Percentiles rank a stretch among this genome's conserved stretches.
Evolutionary conservation across 352 stramenopile genomes (phyloP).

Genomic region (Phytophthora sojae): DNA sequence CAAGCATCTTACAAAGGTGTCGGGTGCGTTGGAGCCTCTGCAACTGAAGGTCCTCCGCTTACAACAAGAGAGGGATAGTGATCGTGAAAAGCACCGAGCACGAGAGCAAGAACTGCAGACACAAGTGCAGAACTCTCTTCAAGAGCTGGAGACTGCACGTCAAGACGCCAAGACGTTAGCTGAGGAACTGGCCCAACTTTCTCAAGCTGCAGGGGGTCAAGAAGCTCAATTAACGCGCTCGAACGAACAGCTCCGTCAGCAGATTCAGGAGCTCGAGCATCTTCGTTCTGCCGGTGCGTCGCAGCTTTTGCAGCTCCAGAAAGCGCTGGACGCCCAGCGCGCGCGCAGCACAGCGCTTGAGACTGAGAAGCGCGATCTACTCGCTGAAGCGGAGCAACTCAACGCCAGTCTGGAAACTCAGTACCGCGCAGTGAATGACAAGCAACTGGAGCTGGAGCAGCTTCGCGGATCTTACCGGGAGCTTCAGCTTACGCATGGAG

Average conservation of each 20-base stretch:
- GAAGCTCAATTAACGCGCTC: constrained; percentile 51
- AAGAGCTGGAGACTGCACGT: constrained; percentile 50
- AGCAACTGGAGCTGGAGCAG: constrained; percentile 71
- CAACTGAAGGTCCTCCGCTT: constrained; percentile 56
- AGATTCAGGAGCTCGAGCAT: constrained; percentile 67
- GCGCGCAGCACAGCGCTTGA: constrained; percentile 57
- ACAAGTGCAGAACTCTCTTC: constrained; percentile 35
- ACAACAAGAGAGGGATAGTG: constrained; percentile 57
- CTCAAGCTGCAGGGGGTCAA: constrained; percentile 42
- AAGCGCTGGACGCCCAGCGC: constrained; percentile 57
- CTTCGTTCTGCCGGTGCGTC: constrained; percentile 35
- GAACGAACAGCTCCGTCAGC: constrained; percentile 56
- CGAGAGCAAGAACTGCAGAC: constrained; percentile 56
- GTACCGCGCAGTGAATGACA: constrained; percentile 59
- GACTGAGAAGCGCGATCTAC: constrained; percentile 68
- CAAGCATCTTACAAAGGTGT: constrained; percentile 29
- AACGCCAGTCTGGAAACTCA: constrained; percentile 63
- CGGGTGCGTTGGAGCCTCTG: constrained; percentile 46
- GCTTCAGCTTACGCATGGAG: constrained; percentile 56
- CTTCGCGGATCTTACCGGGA: constrained; percentile 53
- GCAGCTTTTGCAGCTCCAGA: constrained; percentile 73
- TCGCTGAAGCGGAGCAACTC: constrained; percentile 69
- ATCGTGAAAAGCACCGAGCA: constrained; percentile 43
- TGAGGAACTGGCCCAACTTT: constrained; percentile 62
- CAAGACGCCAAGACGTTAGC: constrained; percentile 57